Evolutionary conservation across 208 protist genomes (phyloP).

Genomic region (Leishmania braziliensis): DNA sequence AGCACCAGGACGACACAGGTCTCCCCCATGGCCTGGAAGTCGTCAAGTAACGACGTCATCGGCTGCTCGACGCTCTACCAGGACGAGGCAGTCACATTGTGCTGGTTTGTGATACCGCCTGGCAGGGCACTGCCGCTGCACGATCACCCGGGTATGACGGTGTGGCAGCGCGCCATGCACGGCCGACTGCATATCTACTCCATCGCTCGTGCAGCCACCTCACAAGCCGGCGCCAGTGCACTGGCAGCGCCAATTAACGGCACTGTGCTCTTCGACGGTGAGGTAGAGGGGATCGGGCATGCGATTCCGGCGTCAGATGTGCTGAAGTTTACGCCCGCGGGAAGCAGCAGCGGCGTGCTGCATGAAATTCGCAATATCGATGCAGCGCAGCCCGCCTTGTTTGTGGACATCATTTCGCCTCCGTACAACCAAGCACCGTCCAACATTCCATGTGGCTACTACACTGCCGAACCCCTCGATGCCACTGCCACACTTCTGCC

Average conservation of each 20-base stretch:
- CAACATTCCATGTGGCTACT: conserved; percentile 67
- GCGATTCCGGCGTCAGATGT: conserved; percentile 6
- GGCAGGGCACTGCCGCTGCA: conserved; percentile 58
- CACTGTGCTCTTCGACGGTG: conserved; percentile 22
- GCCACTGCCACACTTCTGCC: background rate
- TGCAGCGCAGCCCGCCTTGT: conserved; percentile 45
- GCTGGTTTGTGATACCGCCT: conserved; percentile 80
- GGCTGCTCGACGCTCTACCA: conserved; percentile 74
- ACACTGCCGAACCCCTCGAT: conserved; percentile 20
- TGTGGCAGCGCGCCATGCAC: conserved; percentile 70
- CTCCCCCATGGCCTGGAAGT: conserved; percentile 36
- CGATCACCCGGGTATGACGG: conserved; percentile 74
- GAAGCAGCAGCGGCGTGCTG: conserved; percentile 44
- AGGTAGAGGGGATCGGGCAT: conserved; percentile 19
- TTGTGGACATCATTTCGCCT: conserved; percentile 75
- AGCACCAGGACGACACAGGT: background rate
- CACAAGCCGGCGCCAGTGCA: background rate
- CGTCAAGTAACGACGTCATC: conserved; percentile 19
- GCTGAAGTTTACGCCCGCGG: background rate
- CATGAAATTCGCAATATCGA: conserved; percentile 70
- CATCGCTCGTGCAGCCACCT: conserved; percentile 5
- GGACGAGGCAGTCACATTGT: conserved; percentile 40
- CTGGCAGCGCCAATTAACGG: background rate
- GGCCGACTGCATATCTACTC: conserved; percentile 58
- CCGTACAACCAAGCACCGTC: conserved; percentile 55